Percentiles rank a stretch among this genome's conserved stretches.
phyloP scores from a whole-genome alignment of 2,329 filamentous ascomycete genomes.

The Paraconiothyrium sp. region DNA sequence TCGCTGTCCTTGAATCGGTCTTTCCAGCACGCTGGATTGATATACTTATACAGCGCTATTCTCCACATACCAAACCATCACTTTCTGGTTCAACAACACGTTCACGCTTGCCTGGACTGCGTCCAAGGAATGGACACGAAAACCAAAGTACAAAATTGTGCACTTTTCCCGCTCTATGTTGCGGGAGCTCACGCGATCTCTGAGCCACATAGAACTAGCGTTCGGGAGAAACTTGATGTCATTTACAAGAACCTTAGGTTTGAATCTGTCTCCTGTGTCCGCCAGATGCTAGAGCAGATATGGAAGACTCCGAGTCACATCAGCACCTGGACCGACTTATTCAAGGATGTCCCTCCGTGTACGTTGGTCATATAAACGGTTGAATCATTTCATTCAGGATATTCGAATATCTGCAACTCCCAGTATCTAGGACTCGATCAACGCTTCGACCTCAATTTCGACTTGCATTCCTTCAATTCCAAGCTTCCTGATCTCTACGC shows the following conservation, averaged over 20 bases:
- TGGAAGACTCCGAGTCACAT: slow-evolving; percentile 5
- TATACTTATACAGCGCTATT: slow-evolving; percentile 29
- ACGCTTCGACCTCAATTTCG: slow-evolving; percentile 26
- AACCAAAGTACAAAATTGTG: slow-evolving; percentile 24
- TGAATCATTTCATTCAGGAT: neutral
- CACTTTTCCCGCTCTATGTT: slow-evolving; percentile 27
- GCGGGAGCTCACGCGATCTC: slow-evolving; percentile 23
- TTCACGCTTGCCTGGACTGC: slow-evolving; percentile 25
- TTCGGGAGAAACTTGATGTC: slow-evolving; percentile 18
- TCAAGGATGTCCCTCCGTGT: slow-evolving; percentile 12
- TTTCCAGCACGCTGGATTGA: slow-evolving; percentile 27
- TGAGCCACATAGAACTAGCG: slow-evolving; percentile 13
- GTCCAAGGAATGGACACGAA: slow-evolving; percentile 23
- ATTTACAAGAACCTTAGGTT: slow-evolving; percentile 25
- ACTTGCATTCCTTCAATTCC: slow-evolving; percentile 23
- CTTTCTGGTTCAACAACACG: slow-evolving; percentile 26
- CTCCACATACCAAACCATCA: slow-evolving; percentile 21
- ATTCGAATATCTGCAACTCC: neutral
- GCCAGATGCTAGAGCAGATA: slow-evolving; percentile 6
- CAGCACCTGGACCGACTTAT: slow-evolving; percentile 13
- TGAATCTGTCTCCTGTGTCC: slow-evolving; percentile 23
- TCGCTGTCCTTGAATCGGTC: slow-evolving; percentile 15
- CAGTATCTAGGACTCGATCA: slow-evolving; percentile 8
- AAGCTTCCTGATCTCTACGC: slow-evolving; percentile 23
- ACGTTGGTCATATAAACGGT: slow-evolving; percentile 13